These are phyloP conservation scores for Naganishia cerealis DNA, from an alignment of 1,284 basidiomycete species.

Conservation along the genomic window DNA sequence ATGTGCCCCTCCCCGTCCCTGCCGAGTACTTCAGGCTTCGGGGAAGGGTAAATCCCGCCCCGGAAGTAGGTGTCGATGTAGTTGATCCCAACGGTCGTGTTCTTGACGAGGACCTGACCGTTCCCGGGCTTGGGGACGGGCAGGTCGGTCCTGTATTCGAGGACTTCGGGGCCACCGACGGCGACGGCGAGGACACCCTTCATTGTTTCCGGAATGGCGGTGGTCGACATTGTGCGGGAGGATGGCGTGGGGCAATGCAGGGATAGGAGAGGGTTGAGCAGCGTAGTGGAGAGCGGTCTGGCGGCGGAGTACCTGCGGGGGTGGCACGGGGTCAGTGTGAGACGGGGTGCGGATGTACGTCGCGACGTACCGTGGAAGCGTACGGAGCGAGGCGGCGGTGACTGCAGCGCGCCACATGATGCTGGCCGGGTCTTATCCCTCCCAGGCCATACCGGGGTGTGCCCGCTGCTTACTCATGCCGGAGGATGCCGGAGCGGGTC, in stretches of 20 bases:
- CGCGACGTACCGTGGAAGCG: too few relatives aligned
- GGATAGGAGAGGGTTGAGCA: slow-evolving; percentile 13
- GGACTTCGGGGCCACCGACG: slow-evolving; percentile 73
- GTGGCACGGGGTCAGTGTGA: too few relatives aligned
- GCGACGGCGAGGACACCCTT: slow-evolving; percentile 58
- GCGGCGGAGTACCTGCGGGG: too few relatives aligned
- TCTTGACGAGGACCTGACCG: slow-evolving; percentile 76
- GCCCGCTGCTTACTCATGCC: not conserved
- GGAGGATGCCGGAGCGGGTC: not conserved
- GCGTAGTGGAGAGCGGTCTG: not conserved
- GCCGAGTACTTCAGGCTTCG: slow-evolving; percentile 74
- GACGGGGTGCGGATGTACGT: too few relatives aligned
- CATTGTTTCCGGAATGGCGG: slow-evolving; percentile 55
- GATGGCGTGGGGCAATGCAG: slow-evolving; percentile 5
- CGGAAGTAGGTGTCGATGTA: slow-evolving; percentile 60
- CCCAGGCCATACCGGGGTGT: too few relatives aligned
- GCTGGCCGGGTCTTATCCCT: too few relatives aligned
- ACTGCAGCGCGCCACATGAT: too few relatives aligned
- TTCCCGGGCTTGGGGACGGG: slow-evolving; percentile 65
- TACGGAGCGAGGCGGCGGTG: too few relatives aligned
- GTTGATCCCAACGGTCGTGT: slow-evolving; percentile 69
- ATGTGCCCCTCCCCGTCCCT: slow-evolving; percentile 76
- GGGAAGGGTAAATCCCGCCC: slow-evolving; percentile 57
- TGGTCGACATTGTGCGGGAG: slow-evolving; percentile 36
- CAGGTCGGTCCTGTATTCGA: slow-evolving; percentile 63